Evolutionary conservation across 192 early-diverging fungal genomes (phyloP), one percentile per base, ranked within the genome.

Genomic region (Allomyces javanicus): DNA sequence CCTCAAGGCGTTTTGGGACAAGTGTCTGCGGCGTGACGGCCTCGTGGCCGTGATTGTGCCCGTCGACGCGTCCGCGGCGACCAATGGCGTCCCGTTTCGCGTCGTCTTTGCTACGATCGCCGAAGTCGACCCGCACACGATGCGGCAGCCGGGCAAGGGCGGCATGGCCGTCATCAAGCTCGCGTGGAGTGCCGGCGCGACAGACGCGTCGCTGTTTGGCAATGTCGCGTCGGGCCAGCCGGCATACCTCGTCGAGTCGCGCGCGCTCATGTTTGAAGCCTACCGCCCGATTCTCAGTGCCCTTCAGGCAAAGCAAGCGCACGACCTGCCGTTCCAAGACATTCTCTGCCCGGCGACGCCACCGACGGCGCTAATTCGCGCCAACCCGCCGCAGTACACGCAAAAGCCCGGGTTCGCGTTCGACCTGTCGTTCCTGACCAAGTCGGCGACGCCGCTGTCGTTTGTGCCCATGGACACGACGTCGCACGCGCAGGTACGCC

Each of bases 211-310:
- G 7, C 33, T 40, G 7, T 40, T 40, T 40, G 33, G 33, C 33
- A 40, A n/a, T 21, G 12, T n/a, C 17, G 21, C 50, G 17, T 40
- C 33, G 33, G 50, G 5, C 77, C 71, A 55, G 72, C 74, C 63
- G 43, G 75, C 3, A 68, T 69, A 10, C 24, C 24, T 19, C 44
- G 65, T 74, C 21, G 73, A 74, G 64, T 55, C 67, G 19, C 67
- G 63, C 17, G 24, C 55, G 7, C 63, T 74, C 25, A 63, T 74
- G 58, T 74, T 73, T 62, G 73, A 74, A 62, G 65, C 63, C 7
- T 74, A 74, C 55, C 66, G 73, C 10, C 71, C 73, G 2, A 61
- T 74, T 23, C 64, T 74, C 19, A 67, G 45, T 6, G 64, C 67
- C 19, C 44, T 74, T 21, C 66, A 74, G 66, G 64, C 66, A 50